These are phyloP conservation scores for Cordyceps javanica DNA, from an alignment of 2,329 filamentous ascomycete species.

Conservation along the genomic window DNA sequence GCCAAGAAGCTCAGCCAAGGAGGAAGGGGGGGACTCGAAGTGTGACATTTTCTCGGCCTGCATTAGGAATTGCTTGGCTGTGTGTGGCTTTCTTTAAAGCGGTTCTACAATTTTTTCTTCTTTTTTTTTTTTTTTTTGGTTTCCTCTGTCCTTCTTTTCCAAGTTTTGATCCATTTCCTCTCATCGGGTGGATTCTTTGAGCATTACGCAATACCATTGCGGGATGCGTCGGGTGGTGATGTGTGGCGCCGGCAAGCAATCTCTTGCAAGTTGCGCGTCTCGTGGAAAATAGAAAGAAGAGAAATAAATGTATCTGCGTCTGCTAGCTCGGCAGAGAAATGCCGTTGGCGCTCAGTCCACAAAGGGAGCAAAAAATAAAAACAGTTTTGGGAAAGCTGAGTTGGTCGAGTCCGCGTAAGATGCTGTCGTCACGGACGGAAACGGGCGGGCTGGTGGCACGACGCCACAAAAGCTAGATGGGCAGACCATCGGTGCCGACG, in stretches of 20 bases:
- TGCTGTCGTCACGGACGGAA: conserved; percentile 5
- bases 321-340: conserved; percentile 3
- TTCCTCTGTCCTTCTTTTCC: too few relatives aligned
- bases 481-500: conserved; percentile 2
- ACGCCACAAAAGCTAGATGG: background rate
- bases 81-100: background rate
- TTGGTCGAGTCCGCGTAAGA: background rate
- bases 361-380: too few relatives aligned
- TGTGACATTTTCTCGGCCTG: background rate
- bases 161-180: background rate
- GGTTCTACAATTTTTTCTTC: background rate
- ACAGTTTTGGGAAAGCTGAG: too few relatives aligned
- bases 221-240: background rate
- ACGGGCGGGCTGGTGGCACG: background rate
- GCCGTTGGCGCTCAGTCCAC: background rate
- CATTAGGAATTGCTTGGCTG: background rate
- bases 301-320: too few relatives aligned
- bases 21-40: background rate
- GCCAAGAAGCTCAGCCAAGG: conserved; percentile 1
- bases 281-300: background rate
- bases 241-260: background rate
- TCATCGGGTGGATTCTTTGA: background rate
- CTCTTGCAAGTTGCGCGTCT: background rate
- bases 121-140: too few relatives aligned
- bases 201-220: background rate